Conservation (phyloP, 768 basidiomycete genomes). For the Suillus subaureus region DNA sequence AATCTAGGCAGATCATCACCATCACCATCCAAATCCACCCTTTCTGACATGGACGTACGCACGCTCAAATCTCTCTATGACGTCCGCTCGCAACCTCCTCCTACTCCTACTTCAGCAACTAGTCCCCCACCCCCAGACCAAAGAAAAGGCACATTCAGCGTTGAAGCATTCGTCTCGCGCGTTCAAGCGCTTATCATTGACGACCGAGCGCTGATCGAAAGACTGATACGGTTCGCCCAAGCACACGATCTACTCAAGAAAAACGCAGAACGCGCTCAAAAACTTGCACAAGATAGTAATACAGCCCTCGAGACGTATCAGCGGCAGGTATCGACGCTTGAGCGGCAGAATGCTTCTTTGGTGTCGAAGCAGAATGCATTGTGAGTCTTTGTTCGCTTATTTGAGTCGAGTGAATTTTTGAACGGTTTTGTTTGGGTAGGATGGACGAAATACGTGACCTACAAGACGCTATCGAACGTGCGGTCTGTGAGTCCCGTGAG, state of each 20-base stretch:
- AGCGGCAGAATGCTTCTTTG: conserved; percentile 67
- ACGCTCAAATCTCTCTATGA: conserved; percentile 84
- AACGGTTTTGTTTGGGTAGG: conserved; percentile 36
- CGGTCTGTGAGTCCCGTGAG: conserved; percentile 63
- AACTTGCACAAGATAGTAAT: conserved; percentile 83
- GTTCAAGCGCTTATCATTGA: conserved; percentile 84
- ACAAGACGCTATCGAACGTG: conserved; percentile 61
- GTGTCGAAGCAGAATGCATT: conserved; percentile 54
- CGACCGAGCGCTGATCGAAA: conserved; percentile 81
- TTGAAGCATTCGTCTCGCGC: conserved; percentile 76
- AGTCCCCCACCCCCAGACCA: conserved; percentile 19
- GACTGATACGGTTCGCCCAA: conserved; percentile 82
- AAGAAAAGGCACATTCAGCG: conserved; percentile 47
- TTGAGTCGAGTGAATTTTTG: not conserved
- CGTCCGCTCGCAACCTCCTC: conserved; percentile 27
- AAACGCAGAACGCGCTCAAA: conserved; percentile 90
- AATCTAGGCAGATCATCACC: conserved; percentile 32
- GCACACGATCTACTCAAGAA: conserved; percentile 90
- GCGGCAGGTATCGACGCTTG: conserved; percentile 79
- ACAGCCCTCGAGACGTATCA: conserved; percentile 86
- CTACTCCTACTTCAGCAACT: not conserved
- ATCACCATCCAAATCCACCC: conserved; percentile 27
- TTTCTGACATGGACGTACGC: conserved; percentile 82
- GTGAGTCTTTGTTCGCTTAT: conserved; percentile 40
- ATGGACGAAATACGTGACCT: conserved; percentile 67